phyloP scores from a whole-genome alignment of 2,329 filamentous ascomycete genomes.

The Phyllosticta paracitricarpa region DNA sequence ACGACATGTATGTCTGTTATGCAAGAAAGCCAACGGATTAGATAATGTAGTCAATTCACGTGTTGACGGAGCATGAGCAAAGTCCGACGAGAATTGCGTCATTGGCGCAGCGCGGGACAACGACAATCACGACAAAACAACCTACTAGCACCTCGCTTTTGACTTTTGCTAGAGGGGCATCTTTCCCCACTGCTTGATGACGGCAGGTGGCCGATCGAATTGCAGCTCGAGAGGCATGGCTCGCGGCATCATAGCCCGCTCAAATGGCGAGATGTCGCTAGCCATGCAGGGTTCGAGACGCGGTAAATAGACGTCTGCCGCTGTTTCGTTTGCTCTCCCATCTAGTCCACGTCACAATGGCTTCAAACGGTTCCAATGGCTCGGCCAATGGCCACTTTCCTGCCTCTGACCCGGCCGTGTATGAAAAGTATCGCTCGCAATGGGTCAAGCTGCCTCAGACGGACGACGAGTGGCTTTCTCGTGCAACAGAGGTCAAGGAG shows the following conservation, averaged over 20 bases:
- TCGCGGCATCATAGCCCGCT: neutral
- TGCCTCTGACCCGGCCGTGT: constrained; percentile 30
- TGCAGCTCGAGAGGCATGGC: neutral
- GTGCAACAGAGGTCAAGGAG: constrained; percentile 40
- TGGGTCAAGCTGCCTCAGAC: constrained; percentile 31
- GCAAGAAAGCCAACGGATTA: neutral
- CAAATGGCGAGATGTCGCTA: neutral
- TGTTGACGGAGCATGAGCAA: neutral
- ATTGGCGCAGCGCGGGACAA: neutral
- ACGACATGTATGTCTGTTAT: constrained; percentile 7
- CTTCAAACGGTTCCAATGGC: neutral
- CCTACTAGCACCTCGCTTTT: neutral
- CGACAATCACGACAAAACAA: neutral
- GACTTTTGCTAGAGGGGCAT: neutral
- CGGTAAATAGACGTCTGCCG: neutral
- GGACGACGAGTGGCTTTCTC: constrained; percentile 36
- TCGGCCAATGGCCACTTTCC: neutral
- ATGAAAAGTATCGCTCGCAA: constrained; percentile 29
- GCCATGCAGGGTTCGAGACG: neutral
- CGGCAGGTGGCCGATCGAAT: neutral
- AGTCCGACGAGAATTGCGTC: neutral
- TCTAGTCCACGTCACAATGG: neutral
- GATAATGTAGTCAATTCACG: neutral
- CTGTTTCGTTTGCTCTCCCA: neutral
- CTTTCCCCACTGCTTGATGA: neutral